Conservation (phyloP, 2,329 filamentous ascomycete species). For the Capronia coronata region DNA sequence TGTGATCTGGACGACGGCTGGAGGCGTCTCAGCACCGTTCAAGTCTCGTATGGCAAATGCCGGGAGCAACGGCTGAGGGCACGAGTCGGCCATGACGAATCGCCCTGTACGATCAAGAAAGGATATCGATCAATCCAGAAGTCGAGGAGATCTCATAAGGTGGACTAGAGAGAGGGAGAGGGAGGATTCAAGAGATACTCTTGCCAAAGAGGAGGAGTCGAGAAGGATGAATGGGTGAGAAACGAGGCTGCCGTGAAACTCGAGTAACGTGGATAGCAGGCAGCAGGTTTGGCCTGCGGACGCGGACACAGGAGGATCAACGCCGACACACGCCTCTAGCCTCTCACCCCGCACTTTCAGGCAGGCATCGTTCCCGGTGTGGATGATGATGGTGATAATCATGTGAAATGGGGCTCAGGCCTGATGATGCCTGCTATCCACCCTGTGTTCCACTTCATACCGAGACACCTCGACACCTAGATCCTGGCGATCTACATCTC, state of each 20-base stretch:
- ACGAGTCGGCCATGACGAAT: conserved; percentile 12
- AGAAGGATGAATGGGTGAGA: background rate
- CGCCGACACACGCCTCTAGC: no score
- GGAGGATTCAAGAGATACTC: no score
- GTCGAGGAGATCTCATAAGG: background rate
- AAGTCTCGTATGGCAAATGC: conserved; percentile 27
- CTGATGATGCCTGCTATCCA: background rate
- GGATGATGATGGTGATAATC: no score
- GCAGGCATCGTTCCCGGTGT: no score
- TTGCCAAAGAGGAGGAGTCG: no score
- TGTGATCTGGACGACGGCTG: conserved; percentile 38
- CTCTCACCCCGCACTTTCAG: conserved; percentile 1
- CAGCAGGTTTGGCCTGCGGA: background rate
- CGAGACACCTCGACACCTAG: no score
- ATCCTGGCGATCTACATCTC: no score
- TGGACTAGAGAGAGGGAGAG: background rate
- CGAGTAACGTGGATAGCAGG: background rate
- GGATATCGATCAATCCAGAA: background rate
- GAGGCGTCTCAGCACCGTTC: conserved; percentile 19
- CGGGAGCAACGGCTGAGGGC: conserved; percentile 15
- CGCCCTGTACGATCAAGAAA: background rate
- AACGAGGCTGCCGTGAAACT: background rate
- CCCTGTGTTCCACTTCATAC: background rate
- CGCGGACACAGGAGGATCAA: no score
- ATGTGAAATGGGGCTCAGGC: no score